These are phyloP conservation scores for Schizosaccharomyces pombe DNA, from an alignment of 805 yeast species.

Conservation along the genomic window DNA sequence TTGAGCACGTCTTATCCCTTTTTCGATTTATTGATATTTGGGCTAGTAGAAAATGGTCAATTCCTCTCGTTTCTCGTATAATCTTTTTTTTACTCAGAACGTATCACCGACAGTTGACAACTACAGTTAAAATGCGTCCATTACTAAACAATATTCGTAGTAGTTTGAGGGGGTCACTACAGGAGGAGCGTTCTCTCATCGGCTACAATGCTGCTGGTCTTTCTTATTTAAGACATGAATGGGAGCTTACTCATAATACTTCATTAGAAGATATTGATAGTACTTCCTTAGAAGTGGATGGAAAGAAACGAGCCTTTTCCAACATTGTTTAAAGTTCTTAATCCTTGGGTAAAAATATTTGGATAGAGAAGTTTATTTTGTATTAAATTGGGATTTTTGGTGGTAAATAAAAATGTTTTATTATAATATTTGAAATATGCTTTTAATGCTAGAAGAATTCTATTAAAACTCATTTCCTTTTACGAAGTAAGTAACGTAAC, in stretches of 20 bases:
- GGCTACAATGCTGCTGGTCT: constrained; percentile 76
- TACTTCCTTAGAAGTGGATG: background rate
- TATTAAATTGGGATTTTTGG: background rate
- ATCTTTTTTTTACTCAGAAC: constrained; percentile 49
- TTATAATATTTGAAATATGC: no score
- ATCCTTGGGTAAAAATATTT: background rate
- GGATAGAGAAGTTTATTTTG: background rate
- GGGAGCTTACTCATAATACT: constrained; percentile 24
- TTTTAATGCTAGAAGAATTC: no score
- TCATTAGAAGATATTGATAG: background rate
- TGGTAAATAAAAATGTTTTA: background rate
- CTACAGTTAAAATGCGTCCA: constrained; percentile 25
- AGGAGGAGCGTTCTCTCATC: constrained; percentile 29
- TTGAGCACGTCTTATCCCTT: constrained; percentile 52
- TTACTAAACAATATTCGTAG: constrained; percentile 41
- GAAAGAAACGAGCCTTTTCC: constrained; percentile 3
- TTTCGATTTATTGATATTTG: constrained; percentile 54
- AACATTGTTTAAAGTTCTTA: background rate
- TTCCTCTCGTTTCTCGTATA: constrained; percentile 48
- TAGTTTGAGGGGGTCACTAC: constrained; percentile 35
- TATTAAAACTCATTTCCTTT: no score
- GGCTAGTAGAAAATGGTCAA: constrained; percentile 27
- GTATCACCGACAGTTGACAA: constrained; percentile 57
- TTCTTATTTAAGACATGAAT: constrained; percentile 45
- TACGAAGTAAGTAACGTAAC: no score